Base-by-base conservation (phyloP, 108 stramenopile species). In the Craspedostauros australis region DNA sequence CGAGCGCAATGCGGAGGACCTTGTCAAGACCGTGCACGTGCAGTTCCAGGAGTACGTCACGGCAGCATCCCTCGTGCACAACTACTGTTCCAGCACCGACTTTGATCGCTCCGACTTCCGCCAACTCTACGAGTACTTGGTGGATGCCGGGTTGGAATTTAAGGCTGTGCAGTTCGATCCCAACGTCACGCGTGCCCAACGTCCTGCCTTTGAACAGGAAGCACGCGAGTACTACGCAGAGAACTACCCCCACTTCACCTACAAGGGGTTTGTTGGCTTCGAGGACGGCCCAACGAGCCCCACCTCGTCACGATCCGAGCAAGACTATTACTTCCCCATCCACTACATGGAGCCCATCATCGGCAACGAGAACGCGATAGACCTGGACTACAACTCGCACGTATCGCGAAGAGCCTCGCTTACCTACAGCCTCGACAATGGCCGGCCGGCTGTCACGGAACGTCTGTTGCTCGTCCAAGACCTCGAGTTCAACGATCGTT, bases 361-460 rank as follows among this genome's bases (percentile, higher is more conserved):
- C 12, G 59, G 72, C 24, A 79, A 79, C 38, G 77, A 66, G 27
- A 60, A 42, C 7, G 77, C 72, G 2, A 62, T 73, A 32, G 72
- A 73, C 39, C 37, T 79, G 32, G 73, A 68, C 30, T 49, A 40
- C 9, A 25, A 47, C 30, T 20, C 46, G 15, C 25, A 34, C 3
- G 49, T 19, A 2, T 15, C 26, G 22, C 56, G 57, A 0, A 26
- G 40, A 26, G 21, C 44, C 8, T n/a, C 58, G 2, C 26, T 60
- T 36, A 9, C 27, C 8, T 15, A 30, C 8, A 22, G 37, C 15
- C 28, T 63, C 3, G 39, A 53, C 12, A 29, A 8, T 12, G 22
- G 65, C 23, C 50, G 43, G 30, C 48, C 65, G 5, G 46, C 57
- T 1, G 25, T 66, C 1, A 52, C 65, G 1, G 24, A 26, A 16